Conservation (phyloP, 371 early-diverging fungal species). For the Mortierella sp. region DNA sequence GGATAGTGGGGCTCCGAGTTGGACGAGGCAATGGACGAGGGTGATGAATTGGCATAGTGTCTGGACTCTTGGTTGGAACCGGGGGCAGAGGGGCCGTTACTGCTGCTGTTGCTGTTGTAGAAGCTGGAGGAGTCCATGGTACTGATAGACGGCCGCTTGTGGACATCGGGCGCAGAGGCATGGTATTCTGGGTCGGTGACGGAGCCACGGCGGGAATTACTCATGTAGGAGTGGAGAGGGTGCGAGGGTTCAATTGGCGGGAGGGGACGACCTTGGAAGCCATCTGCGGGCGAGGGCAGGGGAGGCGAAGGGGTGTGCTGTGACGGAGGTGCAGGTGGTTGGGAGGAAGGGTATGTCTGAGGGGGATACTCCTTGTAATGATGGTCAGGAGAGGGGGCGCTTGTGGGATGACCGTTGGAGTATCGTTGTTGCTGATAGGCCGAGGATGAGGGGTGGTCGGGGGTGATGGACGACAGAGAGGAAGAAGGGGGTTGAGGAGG, state of each 20-base stretch:
- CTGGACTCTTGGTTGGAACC: slow-evolving; percentile 6
- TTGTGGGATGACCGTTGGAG: slow-evolving; percentile 10
- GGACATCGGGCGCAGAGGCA: slow-evolving; percentile 23
- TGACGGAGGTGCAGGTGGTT: slow-evolving; percentile 1
- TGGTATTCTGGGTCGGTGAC: slow-evolving; percentile 42
- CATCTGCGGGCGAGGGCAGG: slow-evolving; percentile 35
- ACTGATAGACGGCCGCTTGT: slow-evolving; percentile 5
- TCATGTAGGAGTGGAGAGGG: slow-evolving; percentile 50
- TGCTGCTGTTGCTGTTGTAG: background rate
- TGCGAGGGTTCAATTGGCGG: slow-evolving; percentile 55
- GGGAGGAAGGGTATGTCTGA: slow-evolving; percentile 15
- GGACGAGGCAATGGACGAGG: slow-evolving; percentile 18
- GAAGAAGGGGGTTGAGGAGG: background rate
- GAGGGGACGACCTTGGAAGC: slow-evolving; percentile 47
- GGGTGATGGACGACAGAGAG: background rate
- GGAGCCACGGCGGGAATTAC: slow-evolving; percentile 50
- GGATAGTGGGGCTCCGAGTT: slow-evolving; percentile 10
- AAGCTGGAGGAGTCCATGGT: background rate
- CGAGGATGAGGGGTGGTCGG: background rate
- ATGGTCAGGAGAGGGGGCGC: slow-evolving; percentile 1
- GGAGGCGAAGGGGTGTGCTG: slow-evolving; percentile 45
- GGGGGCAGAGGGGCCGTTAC: background rate
- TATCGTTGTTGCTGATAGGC: slow-evolving; percentile 8
- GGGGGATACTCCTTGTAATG: slow-evolving; percentile 3
- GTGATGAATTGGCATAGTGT: slow-evolving; percentile 15